Conservation (phyloP, 2,329 filamentous ascomycete genomes). For the Beauveria australis region DNA sequence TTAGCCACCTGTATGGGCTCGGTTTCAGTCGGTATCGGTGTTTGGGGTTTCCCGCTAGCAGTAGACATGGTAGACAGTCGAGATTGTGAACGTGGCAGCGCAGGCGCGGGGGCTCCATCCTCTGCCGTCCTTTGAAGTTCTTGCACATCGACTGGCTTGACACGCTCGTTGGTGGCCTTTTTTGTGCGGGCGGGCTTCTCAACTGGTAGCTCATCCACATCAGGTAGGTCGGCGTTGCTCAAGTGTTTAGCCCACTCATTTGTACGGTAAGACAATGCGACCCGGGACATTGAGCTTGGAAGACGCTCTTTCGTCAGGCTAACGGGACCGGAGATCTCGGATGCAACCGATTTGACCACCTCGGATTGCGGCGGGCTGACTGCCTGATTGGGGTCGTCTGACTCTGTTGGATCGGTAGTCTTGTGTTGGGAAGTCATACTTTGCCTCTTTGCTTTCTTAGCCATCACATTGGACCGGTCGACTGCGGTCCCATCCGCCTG, state of each 20-base stretch:
- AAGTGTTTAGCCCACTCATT: conserved; percentile 97
- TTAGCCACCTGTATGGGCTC: background rate
- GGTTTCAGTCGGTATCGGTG: background rate
- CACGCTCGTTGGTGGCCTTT: conserved; percentile 34
- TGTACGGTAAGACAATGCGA: conserved; percentile 77
- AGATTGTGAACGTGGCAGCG: conserved; percentile 23
- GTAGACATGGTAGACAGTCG: conserved; percentile 18
- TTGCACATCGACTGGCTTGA: conserved; percentile 54
- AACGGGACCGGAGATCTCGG: conserved; percentile 33
- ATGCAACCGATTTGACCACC: conserved; percentile 33
- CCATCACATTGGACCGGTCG: background rate
- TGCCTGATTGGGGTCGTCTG: background rate
- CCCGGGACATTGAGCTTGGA: conserved; percentile 62
- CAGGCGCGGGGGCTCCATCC: conserved; percentile 33
- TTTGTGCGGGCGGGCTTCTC: conserved; percentile 23
- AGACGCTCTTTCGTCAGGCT: conserved; percentile 54
- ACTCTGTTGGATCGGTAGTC: background rate
- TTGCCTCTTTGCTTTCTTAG: background rate
- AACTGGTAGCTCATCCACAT: conserved; percentile 51
- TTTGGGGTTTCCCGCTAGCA: background rate
- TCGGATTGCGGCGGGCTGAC: conserved; percentile 17
- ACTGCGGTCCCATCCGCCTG: background rate
- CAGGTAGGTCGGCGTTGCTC: conserved; percentile 64
- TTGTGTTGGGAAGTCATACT: background rate
- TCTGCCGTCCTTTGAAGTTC: conserved; percentile 57